These are phyloP conservation scores for Angophora floribunda DNA, from an alignment of 345 rosid species.

Conservation along the genomic window DNA sequence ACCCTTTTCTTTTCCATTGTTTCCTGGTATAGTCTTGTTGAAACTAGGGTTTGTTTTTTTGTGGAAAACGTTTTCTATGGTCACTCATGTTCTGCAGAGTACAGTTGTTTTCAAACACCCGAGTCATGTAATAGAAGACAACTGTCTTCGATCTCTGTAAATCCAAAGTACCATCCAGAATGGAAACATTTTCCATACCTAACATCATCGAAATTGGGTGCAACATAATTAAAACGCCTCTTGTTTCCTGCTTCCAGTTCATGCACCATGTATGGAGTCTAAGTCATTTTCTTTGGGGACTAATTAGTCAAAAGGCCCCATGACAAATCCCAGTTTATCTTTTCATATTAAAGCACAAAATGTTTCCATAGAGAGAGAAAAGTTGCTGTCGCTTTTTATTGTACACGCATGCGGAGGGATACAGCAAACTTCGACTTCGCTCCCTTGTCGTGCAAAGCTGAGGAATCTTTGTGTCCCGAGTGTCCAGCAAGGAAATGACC, in stretches of 20 bases:
- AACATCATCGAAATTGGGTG: not conserved
- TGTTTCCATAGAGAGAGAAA: not conserved
- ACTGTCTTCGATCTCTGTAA: not conserved
- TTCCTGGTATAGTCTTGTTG: not conserved
- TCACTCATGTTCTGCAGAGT: not conserved
- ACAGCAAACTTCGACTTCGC: not conserved
- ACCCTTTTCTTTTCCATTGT: not conserved
- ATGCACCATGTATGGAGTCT: not conserved
- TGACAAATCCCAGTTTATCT: not conserved
- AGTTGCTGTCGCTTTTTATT: not conserved
- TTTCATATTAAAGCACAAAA: not conserved
- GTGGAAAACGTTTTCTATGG: not conserved
- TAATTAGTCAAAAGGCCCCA: not conserved
- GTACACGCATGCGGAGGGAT: not conserved
- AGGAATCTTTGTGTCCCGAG: not conserved
- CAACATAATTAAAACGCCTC: not conserved
- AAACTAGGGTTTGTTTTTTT: not conserved
- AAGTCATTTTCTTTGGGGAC: not conserved
- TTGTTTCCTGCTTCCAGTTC: not conserved
- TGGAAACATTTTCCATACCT: not conserved
- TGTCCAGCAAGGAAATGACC: not conserved
- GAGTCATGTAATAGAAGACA: not conserved
- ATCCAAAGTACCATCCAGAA: not conserved
- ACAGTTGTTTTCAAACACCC: not conserved
- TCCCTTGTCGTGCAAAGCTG: not conserved